Base-by-base conservation (phyloP, 441 rosid species). In the Codiaeum variegatum region DNA sequence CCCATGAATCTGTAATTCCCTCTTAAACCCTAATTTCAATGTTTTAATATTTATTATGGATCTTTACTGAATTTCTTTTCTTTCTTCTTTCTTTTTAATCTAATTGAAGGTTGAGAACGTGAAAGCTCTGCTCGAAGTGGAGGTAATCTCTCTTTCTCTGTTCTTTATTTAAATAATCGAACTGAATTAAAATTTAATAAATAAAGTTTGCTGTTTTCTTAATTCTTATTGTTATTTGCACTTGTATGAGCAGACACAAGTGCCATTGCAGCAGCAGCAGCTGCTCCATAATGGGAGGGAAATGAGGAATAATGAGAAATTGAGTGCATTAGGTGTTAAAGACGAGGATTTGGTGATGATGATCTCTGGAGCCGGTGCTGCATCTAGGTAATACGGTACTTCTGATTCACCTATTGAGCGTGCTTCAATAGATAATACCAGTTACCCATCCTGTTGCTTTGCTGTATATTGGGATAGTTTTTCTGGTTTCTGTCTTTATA, bases 41-140 rank as follows among this genome's bases (percentile, higher is more conserved):
- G 47, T 24, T 15, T 32, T 3, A 44, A 29, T 58, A 9, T 13
- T 28, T 28, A 11, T 10, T 74, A 28, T 59, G 21, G 34, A 55
- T 16, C 19, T 72, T 6, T 61, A 12, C 28, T n/a, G 4, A 49
- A 12, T 32, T 8, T 71, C 40, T 2, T 31, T 38, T 66, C 63
- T 61, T 32, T 36, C 42, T 18, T 51, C 32, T 62, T 36, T 67
- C 9, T 49, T 63, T 68, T 23, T 51, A 49, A 65, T 77, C 32
- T 28, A n/a, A 32, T 71, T 68, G 67, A 52, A 92, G 98, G 94
- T 94, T 73, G 98, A 92, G 71, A 94, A 92, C 80, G 90, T 94
- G 75, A 94, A 94, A 80, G 97, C 98, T 34, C 80, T 94, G 85
- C 93, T 92, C 42, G 98, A 94, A 71, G 96, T 94, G 70, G 97